Evolutionary conservation across 495 filamentous ascomycete genomes (phyloP).

Genomic region (Venustampulla echinocandica): DNA sequence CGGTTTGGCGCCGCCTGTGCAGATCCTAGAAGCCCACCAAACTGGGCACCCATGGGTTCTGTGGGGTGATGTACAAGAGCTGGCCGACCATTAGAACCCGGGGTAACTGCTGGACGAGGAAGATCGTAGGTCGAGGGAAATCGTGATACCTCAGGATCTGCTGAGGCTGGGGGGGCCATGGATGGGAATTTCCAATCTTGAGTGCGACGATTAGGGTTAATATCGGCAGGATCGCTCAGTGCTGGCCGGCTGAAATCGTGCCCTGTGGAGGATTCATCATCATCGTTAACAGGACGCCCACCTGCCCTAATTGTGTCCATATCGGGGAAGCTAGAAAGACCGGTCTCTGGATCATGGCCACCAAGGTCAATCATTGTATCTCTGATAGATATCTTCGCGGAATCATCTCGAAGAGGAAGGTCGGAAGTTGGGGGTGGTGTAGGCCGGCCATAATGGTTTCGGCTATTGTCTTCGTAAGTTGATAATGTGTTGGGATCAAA

Average conservation of each 20-base stretch:
- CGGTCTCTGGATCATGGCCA: constrained; percentile 29
- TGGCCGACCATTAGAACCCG: constrained; percentile 31
- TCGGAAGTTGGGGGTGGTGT: constrained; percentile 36
- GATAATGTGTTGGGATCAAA: constrained; percentile 50
- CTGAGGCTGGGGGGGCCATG: constrained; percentile 37
- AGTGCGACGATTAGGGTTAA: constrained; percentile 40
- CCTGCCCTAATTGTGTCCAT: constrained; percentile 50
- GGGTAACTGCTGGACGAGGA: constrained; percentile 15
- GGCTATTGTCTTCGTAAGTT: constrained; percentile 47
- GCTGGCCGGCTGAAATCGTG: constrained; percentile 38
- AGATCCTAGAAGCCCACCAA: constrained; percentile 21
- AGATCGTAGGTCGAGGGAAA: constrained; percentile 28
- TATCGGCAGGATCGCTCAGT: constrained; percentile 40
- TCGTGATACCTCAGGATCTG: constrained; percentile 40
- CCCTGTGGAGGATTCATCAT: constrained; percentile 20
- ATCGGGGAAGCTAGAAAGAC: constrained; percentile 46
- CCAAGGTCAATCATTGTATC: constrained; percentile 54
- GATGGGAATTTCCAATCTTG: constrained; percentile 57
- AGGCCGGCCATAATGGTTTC: constrained; percentile 37
- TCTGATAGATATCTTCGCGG: constrained; percentile 37
- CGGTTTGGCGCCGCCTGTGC: constrained; percentile 4
- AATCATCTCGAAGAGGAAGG: constrained; percentile 45
- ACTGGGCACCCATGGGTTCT: constrained; percentile 35
- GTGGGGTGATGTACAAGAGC: constrained; percentile 41
- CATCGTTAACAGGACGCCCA: constrained; percentile 25